Base-by-base conservation (phyloP, 225 moss, liverwort and hornwort species). In the Takakia lepidozioides region DNA sequence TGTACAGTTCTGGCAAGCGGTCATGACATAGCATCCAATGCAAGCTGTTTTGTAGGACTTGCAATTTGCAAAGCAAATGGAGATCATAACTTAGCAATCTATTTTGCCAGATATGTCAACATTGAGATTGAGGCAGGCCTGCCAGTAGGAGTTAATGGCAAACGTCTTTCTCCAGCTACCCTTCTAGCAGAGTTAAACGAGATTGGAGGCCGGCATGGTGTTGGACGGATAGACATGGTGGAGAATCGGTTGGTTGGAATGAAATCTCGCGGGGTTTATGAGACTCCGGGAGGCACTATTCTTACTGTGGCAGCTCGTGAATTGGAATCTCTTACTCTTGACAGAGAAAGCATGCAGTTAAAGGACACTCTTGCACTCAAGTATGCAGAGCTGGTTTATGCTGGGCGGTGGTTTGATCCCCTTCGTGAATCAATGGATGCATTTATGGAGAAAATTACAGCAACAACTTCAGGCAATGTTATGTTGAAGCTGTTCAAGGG, bases 261-360 rank as follows among this genome's bases (percentile, higher is more conserved):
- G 93, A 93, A 93, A 54, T 86, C 89, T 2, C 60, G 93, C 41
- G 93, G 89, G 3, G 93, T 93, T 5, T 93, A 89, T 43, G 93
- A 95, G 64, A 95, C 93, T 11, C 93, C 93, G 2, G 93, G 93
- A 43, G 93, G 93, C 48, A 95, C 93, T 20, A 86, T 95, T 20
- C 62, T 95, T 38, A 79, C 80, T 2, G 20, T 72, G 19, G 89
- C 93, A 5, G 79, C 77, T 22, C 73, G 89, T 42, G 93, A 89
- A 42, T 72, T 95, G 2, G 93, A 95, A 63, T 69, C 86, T 4
- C 84, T 95, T 18, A 95, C 89, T 29, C 82, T 95, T 2, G 93
- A 95, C 68, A 67, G 89, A 48, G 93, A 89, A 66, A 89, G 86
- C 39, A 72, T 86, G 63, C 89, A 95, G 68, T 65, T 82, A 50